Evolutionary conservation across 1,284 basidiomycete genomes (phyloP).

Genomic region (Puccinia polysora): DNA sequence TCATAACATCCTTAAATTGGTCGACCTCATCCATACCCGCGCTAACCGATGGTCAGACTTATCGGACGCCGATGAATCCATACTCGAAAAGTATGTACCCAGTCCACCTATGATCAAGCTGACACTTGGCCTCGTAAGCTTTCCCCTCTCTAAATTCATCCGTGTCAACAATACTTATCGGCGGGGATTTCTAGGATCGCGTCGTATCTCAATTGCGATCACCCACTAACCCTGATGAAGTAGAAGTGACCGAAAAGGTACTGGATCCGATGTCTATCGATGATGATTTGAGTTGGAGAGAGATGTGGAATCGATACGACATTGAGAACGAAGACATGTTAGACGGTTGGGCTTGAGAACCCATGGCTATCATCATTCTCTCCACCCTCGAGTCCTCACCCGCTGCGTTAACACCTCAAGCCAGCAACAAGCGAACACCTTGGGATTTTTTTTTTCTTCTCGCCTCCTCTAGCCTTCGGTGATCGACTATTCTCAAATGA

Average conservation of each 20-base stretch:
- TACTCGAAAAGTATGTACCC: conserved; percentile 25
- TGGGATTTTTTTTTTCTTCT: too few relatives aligned
- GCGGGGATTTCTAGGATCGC: conserved; percentile 2
- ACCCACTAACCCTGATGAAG: neutral
- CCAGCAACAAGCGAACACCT: too few relatives aligned
- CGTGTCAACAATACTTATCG: neutral
- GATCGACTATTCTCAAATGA: too few relatives aligned
- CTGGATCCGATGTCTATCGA: neutral
- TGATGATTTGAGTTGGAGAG: neutral
- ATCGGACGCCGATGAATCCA: neutral
- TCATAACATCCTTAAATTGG: conserved; percentile 23
- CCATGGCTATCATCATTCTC: neutral
- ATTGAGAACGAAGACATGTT: conserved; percentile 6
- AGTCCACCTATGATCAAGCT: conserved; percentile 40
- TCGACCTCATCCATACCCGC: neutral
- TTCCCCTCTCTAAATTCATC: neutral
- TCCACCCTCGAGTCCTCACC: neutral
- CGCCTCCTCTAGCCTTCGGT: too few relatives aligned
- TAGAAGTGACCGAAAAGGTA: conserved; percentile 23
- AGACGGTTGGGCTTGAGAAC: conserved; percentile 39
- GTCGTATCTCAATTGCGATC: conserved; percentile 17
- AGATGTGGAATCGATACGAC: conserved; percentile 8
- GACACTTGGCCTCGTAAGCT: conserved; percentile 36
- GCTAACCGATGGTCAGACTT: neutral
- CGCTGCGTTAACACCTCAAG: too few relatives aligned